Conservation (phyloP, 306 rosid species). For the Vicia sativa region DNA sequence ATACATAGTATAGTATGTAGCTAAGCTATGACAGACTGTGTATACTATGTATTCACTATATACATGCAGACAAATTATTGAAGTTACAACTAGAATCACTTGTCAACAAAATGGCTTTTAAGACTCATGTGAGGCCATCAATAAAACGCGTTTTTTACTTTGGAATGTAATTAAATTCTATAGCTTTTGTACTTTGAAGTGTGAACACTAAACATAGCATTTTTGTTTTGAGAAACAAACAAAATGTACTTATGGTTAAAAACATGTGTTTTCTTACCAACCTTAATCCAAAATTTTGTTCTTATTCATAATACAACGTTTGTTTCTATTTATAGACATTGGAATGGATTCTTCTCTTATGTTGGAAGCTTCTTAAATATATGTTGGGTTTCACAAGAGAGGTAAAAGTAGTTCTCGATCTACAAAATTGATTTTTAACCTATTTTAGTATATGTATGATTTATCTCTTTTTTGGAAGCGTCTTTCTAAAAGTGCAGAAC, state of each 20-base stretch:
- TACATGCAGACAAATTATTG: not conserved
- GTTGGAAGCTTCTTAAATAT: constrained; percentile 16
- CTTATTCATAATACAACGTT: not conserved
- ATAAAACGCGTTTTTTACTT: constrained; percentile 26
- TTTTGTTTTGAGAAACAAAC: constrained; percentile 37
- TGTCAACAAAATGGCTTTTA: constrained; percentile 27
- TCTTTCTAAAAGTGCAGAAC: too few species aligned
- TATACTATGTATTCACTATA: too few species aligned
- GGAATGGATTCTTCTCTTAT: constrained; percentile 6
- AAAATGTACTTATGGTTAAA: constrained; percentile 17
- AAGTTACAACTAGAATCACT: not conserved
- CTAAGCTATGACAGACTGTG: not conserved
- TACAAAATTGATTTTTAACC: too few species aligned
- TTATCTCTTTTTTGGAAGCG: too few species aligned
- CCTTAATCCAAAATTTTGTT: constrained; percentile 20
- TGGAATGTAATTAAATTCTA: not conserved
- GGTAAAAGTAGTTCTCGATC: not conserved
- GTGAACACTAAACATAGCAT: constrained; percentile 1
- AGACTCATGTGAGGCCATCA: constrained; percentile 15
- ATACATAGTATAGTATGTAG: too few species aligned
- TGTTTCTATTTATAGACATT: not conserved
- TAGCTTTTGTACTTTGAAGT: constrained; percentile 7
- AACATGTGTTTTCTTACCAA: constrained; percentile 12
- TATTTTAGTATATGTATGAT: too few species aligned
- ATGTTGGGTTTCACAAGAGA: not conserved